These are phyloP conservation scores for Clausena lansium DNA, from an alignment of 345 rosid species.

Conservation along the genomic window DNA sequence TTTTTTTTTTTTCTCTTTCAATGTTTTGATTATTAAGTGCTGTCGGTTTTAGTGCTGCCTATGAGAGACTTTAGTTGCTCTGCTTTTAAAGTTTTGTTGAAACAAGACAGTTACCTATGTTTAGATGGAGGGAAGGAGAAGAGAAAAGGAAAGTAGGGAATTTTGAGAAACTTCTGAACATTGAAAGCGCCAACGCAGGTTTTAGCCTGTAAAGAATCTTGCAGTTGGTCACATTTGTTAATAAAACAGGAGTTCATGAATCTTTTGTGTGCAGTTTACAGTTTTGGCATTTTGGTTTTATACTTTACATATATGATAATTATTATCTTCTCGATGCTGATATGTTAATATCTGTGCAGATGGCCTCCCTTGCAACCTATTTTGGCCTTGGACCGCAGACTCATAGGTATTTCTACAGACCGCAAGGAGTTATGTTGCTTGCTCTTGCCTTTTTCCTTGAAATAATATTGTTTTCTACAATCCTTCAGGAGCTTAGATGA, in stretches of 20 bases:
- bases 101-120: background rate
- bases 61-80: background rate
- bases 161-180: background rate
- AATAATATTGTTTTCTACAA: constrained; percentile 12
- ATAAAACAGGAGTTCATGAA: background rate
- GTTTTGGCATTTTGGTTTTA: background rate
- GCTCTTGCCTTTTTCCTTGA: background rate
- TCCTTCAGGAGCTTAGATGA: constrained; percentile 86
- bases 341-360: constrained; percentile 35
- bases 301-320: background rate
- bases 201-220: background rate
- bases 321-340: background rate
- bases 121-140: background rate
- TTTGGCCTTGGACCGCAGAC: constrained; percentile 80
- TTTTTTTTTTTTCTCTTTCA: background rate
- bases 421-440: background rate
- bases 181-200: background rate
- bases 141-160: background rate
- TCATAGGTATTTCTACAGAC: constrained; percentile 55
- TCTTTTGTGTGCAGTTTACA: background rate
- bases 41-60: background rate
- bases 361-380: constrained; percentile 83
- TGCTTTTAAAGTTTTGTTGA: background rate
- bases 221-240: background rate
- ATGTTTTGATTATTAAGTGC: background rate